phyloP scores from a whole-genome alignment of 2,329 filamentous ascomycete genomes.

The Penicillium sp. region DNA sequence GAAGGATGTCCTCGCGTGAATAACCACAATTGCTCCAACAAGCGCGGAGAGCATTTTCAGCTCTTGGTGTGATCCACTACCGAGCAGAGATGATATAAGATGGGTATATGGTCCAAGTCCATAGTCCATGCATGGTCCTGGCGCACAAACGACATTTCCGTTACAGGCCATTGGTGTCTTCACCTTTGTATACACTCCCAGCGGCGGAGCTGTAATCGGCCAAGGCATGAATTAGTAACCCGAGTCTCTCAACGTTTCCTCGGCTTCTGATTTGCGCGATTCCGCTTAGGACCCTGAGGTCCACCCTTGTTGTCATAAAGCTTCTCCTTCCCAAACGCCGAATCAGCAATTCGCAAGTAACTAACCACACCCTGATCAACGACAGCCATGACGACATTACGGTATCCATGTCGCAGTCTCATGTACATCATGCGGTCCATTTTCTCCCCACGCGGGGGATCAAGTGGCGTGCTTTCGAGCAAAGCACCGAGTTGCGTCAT shows the following conservation, averaged over 20 bases:
- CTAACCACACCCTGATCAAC: slow-evolving; percentile 89
- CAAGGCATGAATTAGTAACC: not conserved
- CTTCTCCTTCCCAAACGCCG: slow-evolving; percentile 72
- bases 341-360: slow-evolving; percentile 77
- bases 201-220: not conserved
- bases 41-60: not conserved
- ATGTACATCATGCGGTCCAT: slow-evolving; percentile 61
- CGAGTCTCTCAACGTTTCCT: slow-evolving; percentile 30
- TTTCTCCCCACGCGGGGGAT: slow-evolving; percentile 55
- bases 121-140: no score
- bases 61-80: not conserved
- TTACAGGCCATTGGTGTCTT: not conserved
- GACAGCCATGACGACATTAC: slow-evolving; percentile 80
- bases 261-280: slow-evolving; percentile 22
- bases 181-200: not conserved
- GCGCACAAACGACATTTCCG: not conserved
- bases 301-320: slow-evolving; percentile 55
- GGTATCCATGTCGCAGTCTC: slow-evolving; percentile 77
- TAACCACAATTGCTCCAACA: not conserved
- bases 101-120: not conserved
- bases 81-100: not conserved
- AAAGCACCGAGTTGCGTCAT: slow-evolving; percentile 68
- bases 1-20: not conserved
- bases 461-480: slow-evolving; percentile 69
- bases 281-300: slow-evolving; percentile 30